phyloP scores from a whole-genome alignment of 2,329 filamentous ascomycete genomes.

The Pseudogymnoascus destructans region DNA sequence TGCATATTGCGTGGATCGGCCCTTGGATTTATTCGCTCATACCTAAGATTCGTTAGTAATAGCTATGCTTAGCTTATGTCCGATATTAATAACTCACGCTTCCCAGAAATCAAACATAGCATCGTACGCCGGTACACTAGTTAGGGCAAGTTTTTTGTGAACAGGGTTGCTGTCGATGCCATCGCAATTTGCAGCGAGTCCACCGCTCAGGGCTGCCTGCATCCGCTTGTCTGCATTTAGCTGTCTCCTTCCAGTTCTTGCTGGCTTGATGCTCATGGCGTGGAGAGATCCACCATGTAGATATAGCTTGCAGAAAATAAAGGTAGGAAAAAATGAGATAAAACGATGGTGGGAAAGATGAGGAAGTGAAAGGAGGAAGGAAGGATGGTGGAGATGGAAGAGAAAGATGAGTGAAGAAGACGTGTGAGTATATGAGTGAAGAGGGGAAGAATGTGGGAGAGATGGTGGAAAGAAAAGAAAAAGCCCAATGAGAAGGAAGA shows the following conservation, averaged over 20 bases:
- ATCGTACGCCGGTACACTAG: too few relatives aligned
- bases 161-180: too few relatives aligned
- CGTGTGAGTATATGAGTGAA: neutral
- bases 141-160: too few relatives aligned
- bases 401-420: conserved; percentile 8
- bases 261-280: conserved; percentile 11
- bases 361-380: neutral
- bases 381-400: neutral
- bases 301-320: neutral
- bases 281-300: neutral
- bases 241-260: conserved; percentile 10
- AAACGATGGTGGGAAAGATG: neutral
- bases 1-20: conserved; percentile 15
- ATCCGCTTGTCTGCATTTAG: conserved; percentile 13
- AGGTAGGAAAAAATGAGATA: neutral
- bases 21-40: conserved; percentile 16
- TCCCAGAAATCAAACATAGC: neutral
- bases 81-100: conserved; percentile 14
- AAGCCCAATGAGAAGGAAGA: conserved; percentile 9
- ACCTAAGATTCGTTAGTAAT: conserved; percentile 14
- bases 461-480: conserved; percentile 3
- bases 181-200: too few relatives aligned
- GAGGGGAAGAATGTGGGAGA: neutral
- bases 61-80: neutral
- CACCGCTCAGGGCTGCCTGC: conserved; percentile 10